Conservation (phyloP, 768 basidiomycete genomes). For the Leucosporidium yakuticum region DNA sequence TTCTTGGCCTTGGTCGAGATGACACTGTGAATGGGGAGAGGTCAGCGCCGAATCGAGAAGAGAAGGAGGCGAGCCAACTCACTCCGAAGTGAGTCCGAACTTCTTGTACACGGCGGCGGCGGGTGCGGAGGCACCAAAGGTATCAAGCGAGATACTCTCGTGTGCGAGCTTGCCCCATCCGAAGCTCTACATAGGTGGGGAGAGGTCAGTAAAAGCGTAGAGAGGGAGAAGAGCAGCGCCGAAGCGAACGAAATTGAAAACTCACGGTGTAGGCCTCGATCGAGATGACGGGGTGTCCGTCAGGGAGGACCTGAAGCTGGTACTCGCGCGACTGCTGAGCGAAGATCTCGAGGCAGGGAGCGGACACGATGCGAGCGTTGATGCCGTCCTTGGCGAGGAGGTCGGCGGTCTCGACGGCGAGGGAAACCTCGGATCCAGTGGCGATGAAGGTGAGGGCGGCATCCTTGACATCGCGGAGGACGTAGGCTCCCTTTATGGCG, state of each 20-base stretch:
- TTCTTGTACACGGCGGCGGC: conserved; percentile 87
- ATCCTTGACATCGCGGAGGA: conserved; percentile 61
- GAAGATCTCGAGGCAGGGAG: conserved; percentile 82
- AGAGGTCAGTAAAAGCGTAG: conserved; percentile 3
- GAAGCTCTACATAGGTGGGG: conserved; percentile 48
- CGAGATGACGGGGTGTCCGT: conserved; percentile 81
- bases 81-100: conserved; percentile 65
- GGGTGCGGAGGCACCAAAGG: conserved; percentile 85
- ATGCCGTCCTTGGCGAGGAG: conserved; percentile 69
- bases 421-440: conserved; percentile 79
- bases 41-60: not conserved
- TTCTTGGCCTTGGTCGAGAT: conserved; percentile 78
- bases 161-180: conserved; percentile 89
- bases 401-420: conserved; percentile 78
- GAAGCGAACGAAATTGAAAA: not conserved
- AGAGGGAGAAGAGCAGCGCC: conserved; percentile 38
- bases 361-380: conserved; percentile 73
- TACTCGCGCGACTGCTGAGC: conserved; percentile 75
- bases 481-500: conserved; percentile 79
- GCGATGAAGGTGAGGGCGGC: conserved; percentile 86
- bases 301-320: conserved; percentile 73
- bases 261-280: conserved; percentile 67
- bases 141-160: conserved; percentile 55
- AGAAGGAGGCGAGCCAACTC: not conserved
- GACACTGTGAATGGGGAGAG: conserved; percentile 46